These are phyloP conservation scores for carrot (Daucus carota) DNA, from an alignment of 129 eudicot genomes.

Conservation along the genomic window DNA sequence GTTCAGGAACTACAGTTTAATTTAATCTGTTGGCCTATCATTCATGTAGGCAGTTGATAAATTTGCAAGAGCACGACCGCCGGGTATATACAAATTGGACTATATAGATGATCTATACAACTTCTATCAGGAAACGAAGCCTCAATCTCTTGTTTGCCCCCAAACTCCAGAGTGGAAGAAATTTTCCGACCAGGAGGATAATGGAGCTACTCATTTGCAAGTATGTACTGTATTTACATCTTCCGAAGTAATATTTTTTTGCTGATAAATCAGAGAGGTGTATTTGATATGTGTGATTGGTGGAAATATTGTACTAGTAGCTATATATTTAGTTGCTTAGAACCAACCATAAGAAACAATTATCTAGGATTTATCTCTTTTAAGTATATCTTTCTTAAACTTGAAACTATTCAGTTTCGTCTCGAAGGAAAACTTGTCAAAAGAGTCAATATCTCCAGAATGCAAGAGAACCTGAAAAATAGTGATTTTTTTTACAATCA, in stretches of 20 bases:
- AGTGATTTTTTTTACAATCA: not conserved
- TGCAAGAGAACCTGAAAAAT: not conserved
- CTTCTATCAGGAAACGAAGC: slow-evolving; percentile 44
- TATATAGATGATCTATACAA: slow-evolving; percentile 46
- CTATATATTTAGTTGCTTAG: not conserved
- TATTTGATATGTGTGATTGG: not conserved
- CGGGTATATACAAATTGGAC: slow-evolving; percentile 64
- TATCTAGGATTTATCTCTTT: not conserved
- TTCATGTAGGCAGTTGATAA: slow-evolving; percentile 44
- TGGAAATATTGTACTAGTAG: not conserved
- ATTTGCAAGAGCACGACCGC: slow-evolving; percentile 52
- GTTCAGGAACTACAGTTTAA: not conserved
- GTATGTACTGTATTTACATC: slow-evolving; percentile 21
- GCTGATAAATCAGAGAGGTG: not conserved
- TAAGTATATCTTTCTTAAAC: not conserved
- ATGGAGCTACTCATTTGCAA: slow-evolving; percentile 29
- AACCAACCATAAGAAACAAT: not conserved
- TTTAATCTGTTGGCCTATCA: slow-evolving; percentile 8
- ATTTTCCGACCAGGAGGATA: slow-evolving; percentile 51
- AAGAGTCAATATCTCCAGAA: not conserved
- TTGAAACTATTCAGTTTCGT: not conserved
- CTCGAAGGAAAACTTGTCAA: not conserved
- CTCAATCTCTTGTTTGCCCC: slow-evolving; percentile 43
- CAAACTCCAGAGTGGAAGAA: slow-evolving; percentile 72
- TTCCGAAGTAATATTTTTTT: not conserved